Conservation (phyloP, 2,329 filamentous ascomycete genomes). For the Aspergillus transmontanensis region DNA sequence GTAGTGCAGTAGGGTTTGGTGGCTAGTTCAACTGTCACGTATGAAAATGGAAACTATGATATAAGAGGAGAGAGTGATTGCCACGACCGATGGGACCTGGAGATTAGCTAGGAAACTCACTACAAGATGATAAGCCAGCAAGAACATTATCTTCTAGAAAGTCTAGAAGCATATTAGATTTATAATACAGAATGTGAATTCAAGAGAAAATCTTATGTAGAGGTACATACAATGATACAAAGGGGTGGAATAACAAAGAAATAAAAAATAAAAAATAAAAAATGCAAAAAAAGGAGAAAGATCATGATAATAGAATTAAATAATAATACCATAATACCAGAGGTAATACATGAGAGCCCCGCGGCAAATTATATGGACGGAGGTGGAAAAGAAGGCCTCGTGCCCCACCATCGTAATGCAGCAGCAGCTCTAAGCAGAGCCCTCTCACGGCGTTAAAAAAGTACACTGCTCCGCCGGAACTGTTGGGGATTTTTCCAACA, state of each 20-base stretch:
- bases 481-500: conserved; percentile 7
- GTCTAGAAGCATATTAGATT: background rate
- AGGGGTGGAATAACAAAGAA: background rate
- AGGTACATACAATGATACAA: background rate
- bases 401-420: conserved; percentile 6
- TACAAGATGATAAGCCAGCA: background rate
- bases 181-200: background rate
- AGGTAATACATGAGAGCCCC: conserved; percentile 1
- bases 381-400: conserved; percentile 4
- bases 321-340: conserved; percentile 6
- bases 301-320: conserved; percentile 4
- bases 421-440: conserved; percentile 4
- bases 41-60: background rate
- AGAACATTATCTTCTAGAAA: background rate
- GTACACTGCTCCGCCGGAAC: conserved; percentile 7
- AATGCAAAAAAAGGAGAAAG: background rate
- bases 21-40: background rate
- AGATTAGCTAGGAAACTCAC: background rate
- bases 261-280: background rate
- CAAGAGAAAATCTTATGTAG: background rate
- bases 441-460: conserved; percentile 6
- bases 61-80: background rate
- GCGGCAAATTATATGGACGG: conserved; percentile 5
- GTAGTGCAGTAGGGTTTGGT: background rate
- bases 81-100: background rate